phyloP scores from a whole-genome alignment of 352 stramenopile species.

The Peronospora destructor region DNA sequence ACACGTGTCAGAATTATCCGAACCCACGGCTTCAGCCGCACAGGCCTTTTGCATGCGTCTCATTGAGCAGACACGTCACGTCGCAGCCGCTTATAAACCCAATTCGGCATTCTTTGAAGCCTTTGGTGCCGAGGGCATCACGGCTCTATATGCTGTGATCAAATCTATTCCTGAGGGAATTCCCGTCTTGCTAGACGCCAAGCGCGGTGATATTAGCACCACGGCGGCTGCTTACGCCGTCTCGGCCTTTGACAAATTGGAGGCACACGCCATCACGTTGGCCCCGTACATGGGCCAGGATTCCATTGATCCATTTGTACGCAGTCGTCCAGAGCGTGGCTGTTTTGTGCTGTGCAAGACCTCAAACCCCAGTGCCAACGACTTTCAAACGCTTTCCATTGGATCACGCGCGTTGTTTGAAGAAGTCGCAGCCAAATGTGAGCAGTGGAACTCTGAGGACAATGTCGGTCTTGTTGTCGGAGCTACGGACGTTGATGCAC shows the following conservation, averaged over 20 bases:
- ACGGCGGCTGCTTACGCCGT: slow-evolving; percentile 95
- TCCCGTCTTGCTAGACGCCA: slow-evolving; percentile 95
- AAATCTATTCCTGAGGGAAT: slow-evolving; percentile 85
- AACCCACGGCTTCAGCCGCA: slow-evolving; percentile 82
- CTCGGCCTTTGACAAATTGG: slow-evolving; percentile 89
- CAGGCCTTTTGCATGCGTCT: slow-evolving; percentile 92
- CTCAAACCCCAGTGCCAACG: slow-evolving; percentile 95
- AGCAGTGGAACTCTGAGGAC: slow-evolving; percentile 86
- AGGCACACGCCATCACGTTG: slow-evolving; percentile 94
- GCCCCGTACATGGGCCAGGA: slow-evolving; percentile 98
- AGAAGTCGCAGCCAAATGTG: slow-evolving; percentile 87
- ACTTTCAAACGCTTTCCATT: slow-evolving; percentile 89
- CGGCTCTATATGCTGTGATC: slow-evolving; percentile 89
- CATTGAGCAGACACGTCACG: slow-evolving; percentile 91
- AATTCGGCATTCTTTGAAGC: slow-evolving; percentile 99
- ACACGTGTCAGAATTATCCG: slow-evolving; percentile 78
- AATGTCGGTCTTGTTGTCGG: slow-evolving; percentile 96
- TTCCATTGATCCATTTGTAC: slow-evolving; percentile 95
- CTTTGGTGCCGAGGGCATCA: slow-evolving; percentile 81
- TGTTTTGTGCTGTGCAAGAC: slow-evolving; percentile 99
- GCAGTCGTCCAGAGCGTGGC: slow-evolving; percentile 71
- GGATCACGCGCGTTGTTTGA: slow-evolving; percentile 67
- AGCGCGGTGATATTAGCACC: slow-evolving; percentile 98
- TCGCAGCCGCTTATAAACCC: slow-evolving; percentile 96
- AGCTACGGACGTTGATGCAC: slow-evolving; percentile 92